Evolutionary conservation across 129 eudicot species (phyloP), one percentile per base, ranked within the genome.

Genomic region (Arctium minus): DNA sequence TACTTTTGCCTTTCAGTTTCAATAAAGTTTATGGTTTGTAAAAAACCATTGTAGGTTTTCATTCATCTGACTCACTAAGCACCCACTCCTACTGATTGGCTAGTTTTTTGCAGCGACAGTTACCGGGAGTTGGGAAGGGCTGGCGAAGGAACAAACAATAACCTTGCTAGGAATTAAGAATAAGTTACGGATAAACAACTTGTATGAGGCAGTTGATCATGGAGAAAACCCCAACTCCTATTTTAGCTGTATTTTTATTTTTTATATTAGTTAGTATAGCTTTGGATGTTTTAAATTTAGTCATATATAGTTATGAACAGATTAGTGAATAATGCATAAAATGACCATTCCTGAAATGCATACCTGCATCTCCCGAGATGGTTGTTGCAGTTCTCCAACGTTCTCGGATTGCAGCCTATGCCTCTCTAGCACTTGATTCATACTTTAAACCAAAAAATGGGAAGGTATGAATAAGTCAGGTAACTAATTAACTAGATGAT

Each of bases 381-480:
- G 69, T 62, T 73, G 79, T 72, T 44, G 75, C 29, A 33, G 75
- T 79, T 73, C 86, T 72, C 18, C 79, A 31, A 7, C 32, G 38
- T 78, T 79, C 83, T 33, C 65, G 83, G 83, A 18, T 79, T 72
- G 75, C 56, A 31, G 75, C 74, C 70, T 74, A 64, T 40, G 83
- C 70, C 79, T 78, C 73, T 84, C 80, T 62, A 84, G 79, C 87
- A 84, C 87, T 79, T 84, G 83, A 78, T 84, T 78, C 46, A 84
- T 79, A 64, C 87, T 84, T 71, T 42, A 37, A 17, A 69, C 15
- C 60, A 60, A 60, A 18, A 77, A 39, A 72, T 4, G 17, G n/a
- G 64, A 18, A 1, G 69, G 62, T 78, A 72, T 73, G 10, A 18
- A 8, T 36, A 5, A 33, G 48, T 67, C 33, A 72, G 46, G 40